Base-by-base conservation (phyloP, 495 filamentous ascomycete genomes). In the Penicillium salamii region DNA sequence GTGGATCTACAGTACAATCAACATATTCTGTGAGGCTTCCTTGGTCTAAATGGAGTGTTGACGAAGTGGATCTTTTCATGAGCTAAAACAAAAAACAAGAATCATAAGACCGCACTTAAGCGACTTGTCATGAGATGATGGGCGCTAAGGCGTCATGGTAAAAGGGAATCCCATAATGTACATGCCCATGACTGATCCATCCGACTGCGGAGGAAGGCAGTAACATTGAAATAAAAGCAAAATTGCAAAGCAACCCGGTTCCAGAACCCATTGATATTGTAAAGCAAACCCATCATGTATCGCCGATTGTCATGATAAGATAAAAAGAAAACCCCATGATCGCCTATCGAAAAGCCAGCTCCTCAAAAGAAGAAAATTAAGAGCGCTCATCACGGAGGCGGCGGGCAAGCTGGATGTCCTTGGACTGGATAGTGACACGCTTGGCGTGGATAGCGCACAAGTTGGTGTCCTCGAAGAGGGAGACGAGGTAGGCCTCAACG, bases 401-500 rank as follows among this genome's bases (percentile, higher is more conserved):
- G 62, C 91, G 90, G 67, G 91, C 90, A 55, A 96, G 88, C 81
- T 95, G 91, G 80, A 96, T 95, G 71, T 96, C 91, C 87, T 95
- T 95, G 77, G 78, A 82, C 76, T 91, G 87, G 77, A 91, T 93
- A 71, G 88, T 92, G 72, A 92, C 88, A 87, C 93, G 93, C 91
- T 98, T 97, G 82, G 93, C 93, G 84, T 98, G 93, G 83, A 98
- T 97, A 71, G 93, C 93, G 82, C 93, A 97, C 47, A 98, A 77
- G 85, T 97, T 98, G 89, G 93, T 98, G 76, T 97, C 93, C 74
- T 97, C 95, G 65, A 98, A 98, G 68, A 99, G 90, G 41, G 91
- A 96, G 86, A 99, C 93, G 77, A 99, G 90, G 85, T 99, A 99
- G 52, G 93, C 95, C 87, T 99, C 93, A 68, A 97, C 95, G 70